Base-by-base conservation (phyloP, 169 alveolate species). In the Plasmodium malariae region DNA sequence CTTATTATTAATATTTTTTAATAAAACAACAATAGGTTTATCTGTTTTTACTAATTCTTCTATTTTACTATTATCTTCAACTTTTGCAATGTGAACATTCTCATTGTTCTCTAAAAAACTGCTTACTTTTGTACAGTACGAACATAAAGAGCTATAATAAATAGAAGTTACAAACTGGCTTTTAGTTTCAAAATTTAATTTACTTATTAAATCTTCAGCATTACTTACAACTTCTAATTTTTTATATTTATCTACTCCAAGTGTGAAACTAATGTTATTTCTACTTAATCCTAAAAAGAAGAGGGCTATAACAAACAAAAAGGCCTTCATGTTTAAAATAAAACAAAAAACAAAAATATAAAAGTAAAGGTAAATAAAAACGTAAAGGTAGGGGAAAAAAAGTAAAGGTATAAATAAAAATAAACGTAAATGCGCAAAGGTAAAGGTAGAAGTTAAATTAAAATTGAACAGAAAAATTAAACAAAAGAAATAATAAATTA, bases 21-120 rank as follows among this genome's bases (percentile, higher is more conserved):
- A 49, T 30, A 80, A 32, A 67, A 80, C 90, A 60, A 67, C 72
- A 37, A 80, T 80, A 28, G 90, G 90, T 30, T 80, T 80, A 2
- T 67, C 51, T 14, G 71, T 32, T 43, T 80, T 49, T 26, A 26
- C 19, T n/a, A 67, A 12, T n/a, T 80, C 90, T 67, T 67, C 90
- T 57, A 67, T 1, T 65, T 80, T 80, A 24, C 62, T 48, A 40
- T 51, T 60, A 40, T 80, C 90, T 49, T 51, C 11, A n/a, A 65
- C 19, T 0, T 80, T 4, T 19, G 49, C 17, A 12, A 80, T 67
- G 45, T 65, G 62, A 21, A 65, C 83, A 80, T 80, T 17, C 14
- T 80, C 34, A 43, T 80, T 80, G 12, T 9, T 36, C 43, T 80
- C 32, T 40, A 80, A 51, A n/a, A 49, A 9, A 67, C 19, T 19